Evolutionary conservation across 208 protist species (phyloP).

Genomic region (Acanthamoeba castellanii): DNA sequence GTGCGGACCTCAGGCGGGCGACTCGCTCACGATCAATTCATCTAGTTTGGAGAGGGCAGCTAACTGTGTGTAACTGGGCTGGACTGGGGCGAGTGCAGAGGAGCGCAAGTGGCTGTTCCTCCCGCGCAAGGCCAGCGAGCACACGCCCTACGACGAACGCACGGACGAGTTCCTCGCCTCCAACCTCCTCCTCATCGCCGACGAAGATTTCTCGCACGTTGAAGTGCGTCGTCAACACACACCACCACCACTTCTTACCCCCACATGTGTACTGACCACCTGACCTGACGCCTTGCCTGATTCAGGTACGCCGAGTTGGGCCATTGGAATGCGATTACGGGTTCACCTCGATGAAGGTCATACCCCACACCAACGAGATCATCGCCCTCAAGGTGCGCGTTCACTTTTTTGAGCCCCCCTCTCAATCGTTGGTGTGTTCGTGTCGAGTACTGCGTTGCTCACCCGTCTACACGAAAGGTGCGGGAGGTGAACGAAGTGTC

Average conservation of each 20-base stretch:
- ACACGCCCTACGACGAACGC: conserved; percentile 81
- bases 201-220: conserved; percentile 70
- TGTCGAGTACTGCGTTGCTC: not conserved
- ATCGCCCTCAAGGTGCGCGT: conserved; percentile 59
- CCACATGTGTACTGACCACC: not conserved
- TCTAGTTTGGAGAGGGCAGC: no score
- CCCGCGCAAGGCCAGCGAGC: conserved; percentile 80
- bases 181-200: conserved; percentile 65
- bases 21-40: no score
- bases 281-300: not conserved
- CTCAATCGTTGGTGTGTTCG: not conserved
- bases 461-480: not conserved
- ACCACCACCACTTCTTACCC: not conserved
- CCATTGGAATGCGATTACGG: conserved; percentile 42
- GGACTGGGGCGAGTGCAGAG: no score
- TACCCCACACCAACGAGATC: conserved; percentile 71
- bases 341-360: conserved; percentile 72
- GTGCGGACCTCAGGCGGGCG: no score
- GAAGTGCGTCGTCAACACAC: not conserved
- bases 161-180: conserved; percentile 66
- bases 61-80: no score
- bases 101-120: conserved; percentile 85
- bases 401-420: not conserved
- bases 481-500: conserved; percentile 38
- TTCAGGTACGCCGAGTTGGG: conserved; percentile 22